phyloP scores from a whole-genome alignment of 495 filamentous ascomycete genomes.

The Aspergillus heteromorphus region DNA sequence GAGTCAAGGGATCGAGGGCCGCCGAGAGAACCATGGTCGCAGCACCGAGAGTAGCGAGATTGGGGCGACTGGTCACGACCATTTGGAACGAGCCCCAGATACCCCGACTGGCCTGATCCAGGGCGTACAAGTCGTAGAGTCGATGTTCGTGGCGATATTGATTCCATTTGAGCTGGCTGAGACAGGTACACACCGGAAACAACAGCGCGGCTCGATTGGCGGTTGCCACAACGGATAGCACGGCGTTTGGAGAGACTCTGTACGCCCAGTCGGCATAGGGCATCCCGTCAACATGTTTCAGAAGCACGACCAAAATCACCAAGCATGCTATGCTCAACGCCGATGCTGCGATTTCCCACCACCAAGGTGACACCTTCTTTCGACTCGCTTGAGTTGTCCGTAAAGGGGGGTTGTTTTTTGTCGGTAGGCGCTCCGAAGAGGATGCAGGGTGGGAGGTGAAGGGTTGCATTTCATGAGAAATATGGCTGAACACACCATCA shows the following conservation, averaged over 20 bases:
- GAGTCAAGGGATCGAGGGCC: slow-evolving; percentile 10
- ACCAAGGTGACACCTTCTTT: not conserved
- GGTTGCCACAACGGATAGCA: slow-evolving; percentile 7
- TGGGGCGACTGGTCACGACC: not conserved
- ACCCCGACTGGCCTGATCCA: slow-evolving; percentile 11
- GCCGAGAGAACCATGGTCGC: slow-evolving; percentile 3
- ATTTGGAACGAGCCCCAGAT: slow-evolving; percentile 8
- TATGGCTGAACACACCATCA: too few species aligned
- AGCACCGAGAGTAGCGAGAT: slow-evolving; percentile 7
- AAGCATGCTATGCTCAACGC: not conserved
- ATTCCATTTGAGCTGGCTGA: slow-evolving; percentile 15
- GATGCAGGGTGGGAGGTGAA: too few species aligned
- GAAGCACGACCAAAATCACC: not conserved
- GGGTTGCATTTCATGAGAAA: too few species aligned
- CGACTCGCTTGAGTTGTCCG: too few species aligned
- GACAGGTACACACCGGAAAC: not conserved
- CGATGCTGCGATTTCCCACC: not conserved
- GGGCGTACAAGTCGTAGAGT: slow-evolving; percentile 2
- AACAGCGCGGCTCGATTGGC: slow-evolving; percentile 2
- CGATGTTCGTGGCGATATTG: not conserved
- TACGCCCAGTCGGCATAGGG: slow-evolving; percentile 9
- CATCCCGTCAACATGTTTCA: not conserved
- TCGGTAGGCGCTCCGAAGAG: too few species aligned
- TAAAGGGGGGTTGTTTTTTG: too few species aligned
- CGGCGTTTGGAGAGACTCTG: slow-evolving; percentile 5